Evolutionary conservation across 164 flowering plant species (phyloP), one percentile per base, ranked within the genome.

Genomic region (Stephania yunnanensis): DNA sequence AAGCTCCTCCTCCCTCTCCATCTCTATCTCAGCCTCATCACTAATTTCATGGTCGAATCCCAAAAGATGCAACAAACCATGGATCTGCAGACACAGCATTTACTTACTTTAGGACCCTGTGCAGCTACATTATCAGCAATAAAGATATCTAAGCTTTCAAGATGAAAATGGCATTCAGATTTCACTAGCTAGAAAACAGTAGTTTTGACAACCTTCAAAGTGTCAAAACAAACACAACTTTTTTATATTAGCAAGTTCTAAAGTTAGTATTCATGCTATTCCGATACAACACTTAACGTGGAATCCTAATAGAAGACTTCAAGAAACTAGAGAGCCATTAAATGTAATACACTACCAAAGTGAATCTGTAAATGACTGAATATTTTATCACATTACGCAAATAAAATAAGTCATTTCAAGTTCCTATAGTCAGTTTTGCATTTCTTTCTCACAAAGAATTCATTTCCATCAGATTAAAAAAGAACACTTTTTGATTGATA

Each of bases 11-110:
- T 88, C 92, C 78, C 83, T 83, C 83, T 95, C 96, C 98, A 95
- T 95, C 84, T 92, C 99, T 71, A 71, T 81, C 84, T 93, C 97
- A 50, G 95, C 97, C 79, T 91, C 97, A 55, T 91, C 95, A 80
- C 98, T 93, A 67, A 93, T 73, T 83, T 95, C 98, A 81, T 95
- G 99, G 84, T 93, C 98, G 78, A 93, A 95, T 50, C 98, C 98
- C 85, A 95, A 80, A 73, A 93, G 90, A 86, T 93, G 99, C 66
- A 95, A 80, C 81, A 93, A 81, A 44, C 99, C 99, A 86, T 92
- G 99, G 82, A 95, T 89, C 98, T 92, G 83, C 75, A 76, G 68
- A 68, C 31, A 31, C 64, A 70, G n/a, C n/a, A 44, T 7, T 44
- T 8, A 44, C 7, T 44, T 8, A 44, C 45, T 69, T 17, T 45